phyloP scores from a whole-genome alignment of 169 alveolate genomes.

The Plasmodium inui region DNA sequence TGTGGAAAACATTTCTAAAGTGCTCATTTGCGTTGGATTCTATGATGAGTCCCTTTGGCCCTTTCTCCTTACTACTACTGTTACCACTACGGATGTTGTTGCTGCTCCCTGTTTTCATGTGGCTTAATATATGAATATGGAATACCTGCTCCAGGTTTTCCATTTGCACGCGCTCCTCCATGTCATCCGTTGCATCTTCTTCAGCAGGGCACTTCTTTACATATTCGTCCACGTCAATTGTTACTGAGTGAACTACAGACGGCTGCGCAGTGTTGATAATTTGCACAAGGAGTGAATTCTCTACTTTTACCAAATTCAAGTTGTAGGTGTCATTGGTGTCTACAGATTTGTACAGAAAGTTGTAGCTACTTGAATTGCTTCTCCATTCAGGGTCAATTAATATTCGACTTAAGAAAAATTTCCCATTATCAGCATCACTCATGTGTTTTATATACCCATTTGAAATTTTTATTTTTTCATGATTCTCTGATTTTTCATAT shows the following conservation, averaged over 20 bases:
- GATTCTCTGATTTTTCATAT: neutral
- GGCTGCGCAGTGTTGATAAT: constrained; percentile 43
- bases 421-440: neutral
- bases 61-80: neutral
- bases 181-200: neutral
- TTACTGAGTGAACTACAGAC: constrained; percentile 25
- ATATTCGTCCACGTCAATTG: constrained; percentile 43
- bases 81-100: neutral
- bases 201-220: neutral
- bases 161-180: neutral
- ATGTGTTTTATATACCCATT: constrained; percentile 49
- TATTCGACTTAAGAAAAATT: constrained; percentile 44
- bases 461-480: constrained; percentile 18
- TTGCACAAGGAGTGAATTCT: constrained; percentile 54
- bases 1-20: neutral
- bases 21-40: constrained; percentile 8
- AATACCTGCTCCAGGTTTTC: constrained; percentile 29
- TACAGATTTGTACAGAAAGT: constrained; percentile 16
- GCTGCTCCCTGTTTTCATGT: constrained; percentile 6
- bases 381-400: constrained; percentile 72
- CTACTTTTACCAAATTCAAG: constrained; percentile 62
- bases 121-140: constrained; percentile 27
- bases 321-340: constrained; percentile 31
- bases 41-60: neutral
- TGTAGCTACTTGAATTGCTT: constrained; percentile 41